Percentiles rank a stretch among this genome's conserved stretches.
These are phyloP conservation scores for Neurospora intermedia DNA, from an alignment of 495 filamentous ascomycete species.

Conservation along the genomic window DNA sequence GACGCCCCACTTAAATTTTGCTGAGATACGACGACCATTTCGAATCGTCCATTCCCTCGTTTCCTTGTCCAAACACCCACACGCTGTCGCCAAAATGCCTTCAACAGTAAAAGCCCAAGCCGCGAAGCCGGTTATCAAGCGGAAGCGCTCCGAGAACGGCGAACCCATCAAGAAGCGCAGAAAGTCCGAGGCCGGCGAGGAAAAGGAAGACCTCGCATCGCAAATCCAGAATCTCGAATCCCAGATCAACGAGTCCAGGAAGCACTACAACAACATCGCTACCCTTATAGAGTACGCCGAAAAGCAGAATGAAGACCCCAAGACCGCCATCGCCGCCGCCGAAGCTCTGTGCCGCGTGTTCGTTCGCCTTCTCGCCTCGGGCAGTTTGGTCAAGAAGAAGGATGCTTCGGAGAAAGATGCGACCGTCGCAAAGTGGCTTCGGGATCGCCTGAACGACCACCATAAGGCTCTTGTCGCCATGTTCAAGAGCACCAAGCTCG, in stretches of 20 bases:
- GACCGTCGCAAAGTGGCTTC: slow-evolving; percentile 69
- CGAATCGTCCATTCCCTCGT: not conserved
- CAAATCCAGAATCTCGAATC: slow-evolving; percentile 61
- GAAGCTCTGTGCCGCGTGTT: slow-evolving; percentile 88
- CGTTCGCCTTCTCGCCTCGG: slow-evolving; percentile 66
- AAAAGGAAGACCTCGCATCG: slow-evolving; percentile 33
- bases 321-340: slow-evolving; percentile 45
- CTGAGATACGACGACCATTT: not conserved
- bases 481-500: slow-evolving; percentile 40
- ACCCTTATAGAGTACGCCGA: slow-evolving; percentile 53
- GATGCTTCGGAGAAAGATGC: slow-evolving; percentile 59
- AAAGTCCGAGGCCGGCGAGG: slow-evolving; percentile 25
- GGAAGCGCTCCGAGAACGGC: slow-evolving; percentile 35
- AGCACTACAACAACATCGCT: slow-evolving; percentile 88
- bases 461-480: slow-evolving; percentile 44
- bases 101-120: slow-evolving; percentile 10
- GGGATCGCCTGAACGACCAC: slow-evolving; percentile 60
- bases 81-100: slow-evolving; percentile 13
- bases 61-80: not conserved
- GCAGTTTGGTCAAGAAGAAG: slow-evolving; percentile 52
- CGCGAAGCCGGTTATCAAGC: slow-evolving; percentile 25
- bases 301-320: slow-evolving; percentile 24
- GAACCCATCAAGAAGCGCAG: slow-evolving; percentile 40
- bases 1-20: slow-evolving; percentile 21
- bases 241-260: slow-evolving; percentile 70